Base-by-base conservation (phyloP, 2,329 filamentous ascomycete genomes). In the Paecilomyces formosus region DNA sequence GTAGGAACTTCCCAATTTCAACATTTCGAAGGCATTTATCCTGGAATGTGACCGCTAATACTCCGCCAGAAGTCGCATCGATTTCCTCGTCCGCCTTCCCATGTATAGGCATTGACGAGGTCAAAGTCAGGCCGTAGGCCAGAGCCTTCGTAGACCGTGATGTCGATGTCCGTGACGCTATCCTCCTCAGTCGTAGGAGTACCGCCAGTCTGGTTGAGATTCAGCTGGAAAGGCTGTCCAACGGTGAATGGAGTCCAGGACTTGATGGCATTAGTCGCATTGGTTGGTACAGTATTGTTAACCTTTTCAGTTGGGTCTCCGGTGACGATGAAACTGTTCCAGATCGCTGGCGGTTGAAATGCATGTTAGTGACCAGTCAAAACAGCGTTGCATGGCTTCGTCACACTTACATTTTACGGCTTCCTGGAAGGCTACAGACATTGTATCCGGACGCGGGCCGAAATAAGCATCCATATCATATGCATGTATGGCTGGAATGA, bases 401-500 rank as follows among this genome's bases (percentile, higher is more conserved):
- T 70, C 1, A 62, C 61, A 68, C 28, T 70, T 57, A 62, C 64
- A 62, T 55, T 68, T 65, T n/a, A 63, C 62, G 33, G 62, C 55
- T 31, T 53, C 59, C 55, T 33, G 60, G 30, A 53, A 64, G 52
- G 22, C 53, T 53, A 49, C 50, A 26, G 50, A 54, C 60, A 62
- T 58, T 3, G 58, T 62, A 45, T 28, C 31, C 22, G 54, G 52
- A 3, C 31, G 60, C 6, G 67, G 67, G n/a, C 64, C 63, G 54
- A 75, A 72, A 57, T 78, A 74, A 0, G 69, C 74, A 56, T 77
- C 75, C 9, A 93, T 81, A 31, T 89, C 89, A 26, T 85, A 82
- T 1, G 78, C 76, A 68, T 86, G 83, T 62, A 88, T 86, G 18
- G 87, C 83, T 49, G 84, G 83, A 52, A 91, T 82, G 24, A 90